Evolutionary conservation across 805 yeast genomes (phyloP).

Genomic region (Hanseniaspora jakobsenii): DNA sequence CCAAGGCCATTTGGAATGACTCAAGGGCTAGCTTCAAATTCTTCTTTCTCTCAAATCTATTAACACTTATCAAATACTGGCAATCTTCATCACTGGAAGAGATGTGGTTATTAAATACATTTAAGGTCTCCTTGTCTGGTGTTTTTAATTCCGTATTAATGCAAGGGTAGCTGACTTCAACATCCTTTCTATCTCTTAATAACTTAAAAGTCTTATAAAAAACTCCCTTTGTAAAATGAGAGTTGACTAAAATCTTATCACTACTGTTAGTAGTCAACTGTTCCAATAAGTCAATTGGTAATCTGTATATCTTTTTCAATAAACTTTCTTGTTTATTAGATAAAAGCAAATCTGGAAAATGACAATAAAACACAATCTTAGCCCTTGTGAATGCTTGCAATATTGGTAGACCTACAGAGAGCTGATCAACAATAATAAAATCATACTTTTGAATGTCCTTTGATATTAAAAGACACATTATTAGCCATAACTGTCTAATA

Average conservation of each 20-base stretch:
- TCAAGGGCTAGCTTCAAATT: constrained; percentile 66
- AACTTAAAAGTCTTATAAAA: constrained; percentile 52
- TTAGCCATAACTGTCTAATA: constrained; percentile 64
- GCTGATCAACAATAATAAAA: constrained; percentile 74
- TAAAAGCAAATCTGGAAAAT: constrained; percentile 82
- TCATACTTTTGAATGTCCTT: constrained; percentile 47
- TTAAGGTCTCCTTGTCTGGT: constrained; percentile 25
- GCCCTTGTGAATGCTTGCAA: constrained; percentile 34
- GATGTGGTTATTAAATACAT: constrained; percentile 19
- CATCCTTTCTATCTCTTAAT: constrained; percentile 22
- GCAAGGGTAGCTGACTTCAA: constrained; percentile 42
- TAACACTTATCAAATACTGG: constrained; percentile 55
- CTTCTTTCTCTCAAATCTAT: constrained; percentile 81
- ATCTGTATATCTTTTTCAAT: constrained; percentile 54
- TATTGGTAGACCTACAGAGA: constrained; percentile 68
- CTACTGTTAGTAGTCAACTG: constrained; percentile 65
- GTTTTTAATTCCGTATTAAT: constrained; percentile 36
- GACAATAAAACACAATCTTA: constrained; percentile 76
- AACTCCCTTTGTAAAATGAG: constrained; percentile 63
- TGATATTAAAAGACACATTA: constrained; percentile 34
- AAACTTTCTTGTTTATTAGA: constrained; percentile 44
- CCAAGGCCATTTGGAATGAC: constrained; percentile 42
- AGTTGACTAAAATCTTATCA: constrained; percentile 77
- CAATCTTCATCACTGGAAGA: constrained; percentile 17
- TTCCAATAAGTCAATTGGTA: constrained; percentile 77